Conservation (phyloP, 2,329 filamentous ascomycete species). For the Cladophialophora chaetospira region DNA sequence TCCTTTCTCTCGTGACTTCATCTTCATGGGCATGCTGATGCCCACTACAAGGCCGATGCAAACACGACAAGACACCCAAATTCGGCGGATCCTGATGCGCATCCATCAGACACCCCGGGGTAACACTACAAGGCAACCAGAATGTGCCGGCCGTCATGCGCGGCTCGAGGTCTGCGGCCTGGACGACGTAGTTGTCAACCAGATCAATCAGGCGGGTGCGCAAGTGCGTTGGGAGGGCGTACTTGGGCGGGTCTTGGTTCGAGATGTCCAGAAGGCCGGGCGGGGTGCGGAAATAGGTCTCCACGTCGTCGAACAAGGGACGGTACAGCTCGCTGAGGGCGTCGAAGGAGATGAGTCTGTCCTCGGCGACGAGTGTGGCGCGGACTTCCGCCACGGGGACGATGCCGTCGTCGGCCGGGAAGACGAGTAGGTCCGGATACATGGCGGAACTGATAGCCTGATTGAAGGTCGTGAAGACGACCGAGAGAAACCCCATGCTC, state of each 20-base stretch:
- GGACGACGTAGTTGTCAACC: slow-evolving; percentile 23
- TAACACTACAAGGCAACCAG: slow-evolving; percentile 1
- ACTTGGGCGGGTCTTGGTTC: not conserved
- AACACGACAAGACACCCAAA: not conserved
- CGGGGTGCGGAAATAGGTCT: not conserved
- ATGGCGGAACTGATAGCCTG: slow-evolving; percentile 19
- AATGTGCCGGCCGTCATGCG: slow-evolving; percentile 24
- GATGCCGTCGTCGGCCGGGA: slow-evolving; percentile 10
- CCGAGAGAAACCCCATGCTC: slow-evolving; percentile 1
- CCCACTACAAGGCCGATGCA: not conserved
- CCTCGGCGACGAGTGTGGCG: not conserved
- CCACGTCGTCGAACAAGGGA: not conserved
- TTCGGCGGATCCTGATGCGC: not conserved
- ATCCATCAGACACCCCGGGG: slow-evolving; percentile 6
- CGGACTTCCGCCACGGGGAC: slow-evolving; percentile 2
- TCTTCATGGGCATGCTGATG: not conserved
- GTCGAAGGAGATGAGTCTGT: not conserved
- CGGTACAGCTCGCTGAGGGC: not conserved
- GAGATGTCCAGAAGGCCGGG: not conserved
- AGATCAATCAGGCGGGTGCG: not conserved
- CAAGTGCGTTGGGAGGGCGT: not conserved
- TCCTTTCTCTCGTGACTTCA: not conserved
- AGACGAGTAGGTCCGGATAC: slow-evolving; percentile 17
- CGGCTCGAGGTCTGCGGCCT: slow-evolving; percentile 9
- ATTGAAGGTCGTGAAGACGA: slow-evolving; percentile 14